A percentile compares a stretch with the other conserved stretches of the same genome.
Conservation (phyloP, 306 rosid species). For the Vigna hirtella region DNA sequence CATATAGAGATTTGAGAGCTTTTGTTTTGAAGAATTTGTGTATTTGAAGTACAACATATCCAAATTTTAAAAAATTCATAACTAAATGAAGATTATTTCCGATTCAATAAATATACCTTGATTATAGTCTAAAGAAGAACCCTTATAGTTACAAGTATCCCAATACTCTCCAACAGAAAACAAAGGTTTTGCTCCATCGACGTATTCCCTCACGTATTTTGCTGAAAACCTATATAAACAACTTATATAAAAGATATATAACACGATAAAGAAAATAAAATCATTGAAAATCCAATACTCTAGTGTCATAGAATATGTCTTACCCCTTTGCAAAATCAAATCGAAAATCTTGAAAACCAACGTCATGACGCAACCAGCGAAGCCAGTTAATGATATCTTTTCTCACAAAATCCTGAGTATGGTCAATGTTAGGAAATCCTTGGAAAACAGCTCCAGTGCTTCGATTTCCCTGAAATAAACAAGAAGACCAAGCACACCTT, state of each 20-base stretch:
- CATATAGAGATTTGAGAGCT: not conserved
- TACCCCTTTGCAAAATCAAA: slow-evolving; percentile 94
- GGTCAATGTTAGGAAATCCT: slow-evolving; percentile 97
- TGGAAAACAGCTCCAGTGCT: slow-evolving; percentile 77
- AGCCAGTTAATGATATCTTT: slow-evolving; percentile 85
- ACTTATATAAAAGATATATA: slow-evolving; percentile 19
- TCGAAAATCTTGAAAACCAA: slow-evolving; percentile 93
- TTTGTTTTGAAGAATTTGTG: not conserved
- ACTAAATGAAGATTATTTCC: too few relatives aligned
- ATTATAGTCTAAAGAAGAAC: slow-evolving; percentile 74
- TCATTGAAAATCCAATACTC: not conserved
- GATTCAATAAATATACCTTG: slow-evolving; percentile 59
- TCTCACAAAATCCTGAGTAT: slow-evolving; percentile 81
- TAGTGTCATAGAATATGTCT: slow-evolving; percentile 24
- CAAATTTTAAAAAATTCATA: not conserved
- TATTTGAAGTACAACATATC: not conserved
- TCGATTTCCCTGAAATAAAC: slow-evolving; percentile 64
- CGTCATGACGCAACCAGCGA: slow-evolving; percentile 66
- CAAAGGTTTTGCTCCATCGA: slow-evolving; percentile 84
- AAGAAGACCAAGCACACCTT: not conserved
- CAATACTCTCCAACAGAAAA: slow-evolving; percentile 89
- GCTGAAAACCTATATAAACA: slow-evolving; percentile 63
- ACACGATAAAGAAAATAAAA: not conserved
- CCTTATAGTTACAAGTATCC: slow-evolving; percentile 88
- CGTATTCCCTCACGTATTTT: slow-evolving; percentile 83